Base-by-base conservation (phyloP, 2,329 filamentous ascomycete species). In the Acephala macrosclerotiorum region DNA sequence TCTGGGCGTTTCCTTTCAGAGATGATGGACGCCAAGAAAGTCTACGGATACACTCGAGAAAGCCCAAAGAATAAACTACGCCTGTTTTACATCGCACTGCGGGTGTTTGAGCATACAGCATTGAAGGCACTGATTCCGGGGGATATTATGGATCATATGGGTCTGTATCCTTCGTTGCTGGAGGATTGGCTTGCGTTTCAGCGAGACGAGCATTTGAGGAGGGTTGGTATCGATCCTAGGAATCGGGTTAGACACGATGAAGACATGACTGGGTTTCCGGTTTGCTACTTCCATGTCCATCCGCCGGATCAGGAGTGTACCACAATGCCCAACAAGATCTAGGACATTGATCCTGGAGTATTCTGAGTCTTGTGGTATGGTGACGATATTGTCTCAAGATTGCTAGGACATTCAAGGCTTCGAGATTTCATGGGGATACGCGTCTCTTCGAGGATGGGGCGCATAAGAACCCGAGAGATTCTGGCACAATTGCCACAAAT, bases 141-240 rank as follows among this genome's bases (percentile, higher is more conserved):
- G 25, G 16, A 26, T n/a, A 14, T 26, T 5, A n/a, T 29, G 2
- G 12, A 14, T 2, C 7, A 14, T 11, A 26, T 51, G 47, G 18
- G 18, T 2, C 4, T n/a, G 6, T 47, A 20, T 22, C 42, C 18
- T 20, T 14, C 4, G 16, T 11, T 47, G 9, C n/a, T 47, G 16
- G 42, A 47, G 22, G 47, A 51, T 29, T 51, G 47, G 47, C 20
- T 47, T 47, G 42, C 4, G n/a, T 47, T 47, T 47, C 42, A 20
- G 42, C 9, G 18, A 20, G 7, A 18, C n/a, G 42, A 47, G 11
- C 42, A 47, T n/a, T n/a, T n/a, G n/a, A n/a, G n/a, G n/a, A n/a
- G 16, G 3, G 7, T 47, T 18, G 42, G 42, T 11, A 20, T 4
- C 7, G 42, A 47, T 47, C 42, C 42, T 22, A 9, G 42, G 11